These are phyloP conservation scores for Kluyveromyces sp. DNA, from an alignment of 1,139 yeast species.

Conservation along the genomic window DNA sequence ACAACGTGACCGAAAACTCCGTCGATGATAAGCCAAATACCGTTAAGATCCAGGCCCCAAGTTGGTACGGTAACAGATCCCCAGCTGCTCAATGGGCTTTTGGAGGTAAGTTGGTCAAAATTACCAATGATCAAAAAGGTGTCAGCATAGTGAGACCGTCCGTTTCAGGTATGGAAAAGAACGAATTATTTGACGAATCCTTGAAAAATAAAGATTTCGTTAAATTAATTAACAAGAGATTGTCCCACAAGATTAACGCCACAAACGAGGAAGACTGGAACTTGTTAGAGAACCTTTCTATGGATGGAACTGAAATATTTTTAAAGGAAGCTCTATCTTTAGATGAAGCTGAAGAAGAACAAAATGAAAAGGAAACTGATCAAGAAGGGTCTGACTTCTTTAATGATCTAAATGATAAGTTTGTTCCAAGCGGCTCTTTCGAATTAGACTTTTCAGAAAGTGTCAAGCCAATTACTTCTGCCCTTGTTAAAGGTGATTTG, in stretches of 20 bases:
- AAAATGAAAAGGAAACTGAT: constrained; percentile 11
- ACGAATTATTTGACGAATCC: constrained; percentile 44
- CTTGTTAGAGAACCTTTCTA: constrained; percentile 50
- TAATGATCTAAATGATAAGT: constrained; percentile 29
- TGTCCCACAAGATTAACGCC: constrained; percentile 36
- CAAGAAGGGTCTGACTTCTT: constrained; percentile 32
- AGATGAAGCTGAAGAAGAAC: constrained; percentile 26
- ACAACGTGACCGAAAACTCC: constrained; percentile 51
- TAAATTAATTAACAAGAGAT: constrained; percentile 47
- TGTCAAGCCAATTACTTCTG: constrained; percentile 43
- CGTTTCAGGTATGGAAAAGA: constrained; percentile 37
- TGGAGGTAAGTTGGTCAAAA: constrained; percentile 78
- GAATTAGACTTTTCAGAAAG: constrained; percentile 33
- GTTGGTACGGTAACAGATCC: constrained; percentile 75
- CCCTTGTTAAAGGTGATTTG: constrained; percentile 56
- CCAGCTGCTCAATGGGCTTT: constrained; percentile 76
- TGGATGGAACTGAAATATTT: constrained; percentile 40
- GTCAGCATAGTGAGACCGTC: constrained; percentile 46
- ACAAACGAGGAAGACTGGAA: constrained; percentile 70
- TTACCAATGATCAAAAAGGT: constrained; percentile 37
- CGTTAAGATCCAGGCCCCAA: constrained; percentile 68
- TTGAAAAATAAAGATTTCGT: constrained; percentile 48
- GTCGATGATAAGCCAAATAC: constrained; percentile 26
- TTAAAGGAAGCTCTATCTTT: constrained; percentile 32
- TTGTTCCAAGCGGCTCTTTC: constrained; percentile 38